Evolutionary conservation across 805 yeast genomes (phyloP).

Genomic region (Kodamaea laetipori): DNA sequence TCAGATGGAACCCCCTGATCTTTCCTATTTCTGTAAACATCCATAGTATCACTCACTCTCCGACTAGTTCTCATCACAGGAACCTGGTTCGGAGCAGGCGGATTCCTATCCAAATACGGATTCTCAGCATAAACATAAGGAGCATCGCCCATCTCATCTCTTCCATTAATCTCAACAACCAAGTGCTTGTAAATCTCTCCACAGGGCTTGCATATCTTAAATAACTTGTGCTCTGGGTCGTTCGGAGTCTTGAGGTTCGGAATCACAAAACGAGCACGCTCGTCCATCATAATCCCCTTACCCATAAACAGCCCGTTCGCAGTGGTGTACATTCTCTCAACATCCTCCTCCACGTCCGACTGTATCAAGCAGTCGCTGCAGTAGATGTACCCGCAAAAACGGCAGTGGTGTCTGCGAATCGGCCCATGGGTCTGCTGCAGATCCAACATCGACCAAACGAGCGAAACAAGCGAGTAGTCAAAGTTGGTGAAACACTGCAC

Average conservation of each 20-base stretch:
- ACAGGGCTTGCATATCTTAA: conserved; percentile 38
- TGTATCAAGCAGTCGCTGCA: conserved; percentile 30
- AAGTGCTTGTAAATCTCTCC: conserved; percentile 27
- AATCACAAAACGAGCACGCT: conserved; percentile 35
- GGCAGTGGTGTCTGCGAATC: conserved; percentile 48
- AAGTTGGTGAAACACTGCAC: conserved; percentile 41
- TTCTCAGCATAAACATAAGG: conserved; percentile 28
- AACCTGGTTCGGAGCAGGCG: neutral
- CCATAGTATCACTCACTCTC: conserved; percentile 10
- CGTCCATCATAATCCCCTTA: conserved; percentile 24
- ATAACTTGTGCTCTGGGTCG: conserved; percentile 21
- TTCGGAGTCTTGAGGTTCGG: conserved; percentile 24
- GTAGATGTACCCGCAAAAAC: conserved; percentile 53
- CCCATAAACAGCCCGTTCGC: conserved; percentile 14
- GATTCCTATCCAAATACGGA: conserved; percentile 21
- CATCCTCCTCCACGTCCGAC: conserved; percentile 15
- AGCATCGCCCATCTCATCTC: conserved; percentile 17
- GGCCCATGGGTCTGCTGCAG: conserved; percentile 26
- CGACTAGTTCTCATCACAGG: conserved; percentile 5
- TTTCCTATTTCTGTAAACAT: conserved; percentile 29
- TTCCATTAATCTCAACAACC: conserved; percentile 14
- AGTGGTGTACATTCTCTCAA: conserved; percentile 12
- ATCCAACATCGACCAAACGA: conserved; percentile 13
- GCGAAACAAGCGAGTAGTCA: conserved; percentile 22
- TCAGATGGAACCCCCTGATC: conserved; percentile 58